Base-by-base conservation (phyloP, 306 rosid species). In the Glycine soja region DNA sequence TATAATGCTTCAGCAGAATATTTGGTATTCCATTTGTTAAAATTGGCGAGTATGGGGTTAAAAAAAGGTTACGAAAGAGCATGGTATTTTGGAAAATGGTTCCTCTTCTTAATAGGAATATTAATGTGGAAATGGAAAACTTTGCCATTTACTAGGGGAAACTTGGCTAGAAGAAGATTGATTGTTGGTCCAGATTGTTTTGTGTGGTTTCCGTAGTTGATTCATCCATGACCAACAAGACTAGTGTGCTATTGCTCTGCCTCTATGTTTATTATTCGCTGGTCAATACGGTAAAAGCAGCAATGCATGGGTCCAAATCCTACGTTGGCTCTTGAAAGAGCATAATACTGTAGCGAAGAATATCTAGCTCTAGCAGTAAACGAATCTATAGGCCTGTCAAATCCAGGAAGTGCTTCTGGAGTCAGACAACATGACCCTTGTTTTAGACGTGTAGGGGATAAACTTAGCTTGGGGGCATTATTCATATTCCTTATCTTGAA, bases 311-410 rank as follows among this genome's bases (percentile, higher is more conserved):
- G 40, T 74, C 51, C 78, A 24, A 74, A 51, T 24, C 76, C 30
- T 14, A 71, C 30, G 14, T 32, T 50, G 18, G 19, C 5, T 30
- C 30, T 36, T n/a, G 51, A 16, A 73, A 36, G 36, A 53, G 34
- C 67, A 56, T 2, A 16, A 10, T 36, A 73, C n/a, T 36, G 77
- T 54, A 5, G 15, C 15, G 59, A 5, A 5, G 38, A 53, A 54
- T 73, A 34, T 74, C 52, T 40, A 38, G 11, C 53, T 10, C 12
- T 56, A 74, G 67, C 78, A 74, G 19, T 18, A 10, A 73, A 15
- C 66, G 67, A 74, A 74, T 74, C 78, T 16, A 3, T 54, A 40
- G 18, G 53, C 18, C 18, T 16, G 78, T 74, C 67, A 56, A 56
- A 54, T 74, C 51, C 65, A 5, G 36, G 10, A 54, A 73, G 34